Evolutionary conservation across 768 basidiomycete species (phyloP).

Genomic region (Termitomyces sp.): DNA sequence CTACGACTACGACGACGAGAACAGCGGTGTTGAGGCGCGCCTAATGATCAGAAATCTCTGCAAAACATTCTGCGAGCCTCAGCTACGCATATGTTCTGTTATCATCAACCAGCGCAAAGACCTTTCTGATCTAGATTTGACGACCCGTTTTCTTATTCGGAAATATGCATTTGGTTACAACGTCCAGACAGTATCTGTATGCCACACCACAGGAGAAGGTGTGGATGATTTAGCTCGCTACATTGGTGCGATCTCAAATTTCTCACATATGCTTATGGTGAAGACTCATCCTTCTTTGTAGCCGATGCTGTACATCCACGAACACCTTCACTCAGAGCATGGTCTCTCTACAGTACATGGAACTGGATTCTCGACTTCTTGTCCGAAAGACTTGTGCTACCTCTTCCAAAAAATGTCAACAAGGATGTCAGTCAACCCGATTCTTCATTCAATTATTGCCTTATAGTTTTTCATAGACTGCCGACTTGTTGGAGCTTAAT

Average conservation of each 20-base stretch:
- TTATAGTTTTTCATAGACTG: not conserved
- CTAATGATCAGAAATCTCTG: not conserved
- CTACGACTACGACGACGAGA: not conserved
- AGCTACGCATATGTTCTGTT: not conserved
- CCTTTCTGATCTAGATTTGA: not conserved
- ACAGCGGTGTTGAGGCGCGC: not conserved
- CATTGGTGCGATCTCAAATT: not conserved
- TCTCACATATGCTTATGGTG: not conserved
- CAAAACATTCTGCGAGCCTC: not conserved
- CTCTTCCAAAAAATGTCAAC: not conserved
- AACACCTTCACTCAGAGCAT: too few relatives aligned
- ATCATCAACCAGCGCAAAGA: not conserved
- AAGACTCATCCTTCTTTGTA: not conserved
- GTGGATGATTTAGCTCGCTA: not conserved
- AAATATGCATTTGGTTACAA: not conserved
- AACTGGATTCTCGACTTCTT: not conserved
- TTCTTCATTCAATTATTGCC: too few relatives aligned
- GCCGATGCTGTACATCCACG: not conserved
- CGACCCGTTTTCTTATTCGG: not conserved
- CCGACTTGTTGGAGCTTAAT: conserved; percentile 4
- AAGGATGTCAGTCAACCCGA: not conserved
- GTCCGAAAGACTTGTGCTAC: not conserved
- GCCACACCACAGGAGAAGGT: not conserved
- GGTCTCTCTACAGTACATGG: not conserved
- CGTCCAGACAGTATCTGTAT: not conserved